These are phyloP conservation scores for Podosphaera xanthii DNA, from an alignment of 2,329 filamentous ascomycete species.

Conservation along the genomic window DNA sequence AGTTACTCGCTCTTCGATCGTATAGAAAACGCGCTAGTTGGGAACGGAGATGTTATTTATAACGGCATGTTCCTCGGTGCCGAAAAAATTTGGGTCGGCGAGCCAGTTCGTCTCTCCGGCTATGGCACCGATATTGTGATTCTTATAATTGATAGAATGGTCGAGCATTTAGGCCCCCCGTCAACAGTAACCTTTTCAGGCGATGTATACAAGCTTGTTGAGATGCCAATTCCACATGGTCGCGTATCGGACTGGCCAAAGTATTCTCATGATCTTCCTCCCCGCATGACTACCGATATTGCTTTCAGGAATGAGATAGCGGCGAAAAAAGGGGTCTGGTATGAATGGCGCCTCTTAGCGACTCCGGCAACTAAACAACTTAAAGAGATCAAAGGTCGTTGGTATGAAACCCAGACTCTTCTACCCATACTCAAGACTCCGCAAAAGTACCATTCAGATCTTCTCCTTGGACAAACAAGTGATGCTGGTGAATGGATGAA, in stretches of 20 bases:
- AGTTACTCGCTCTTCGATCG: slow-evolving; percentile 29
- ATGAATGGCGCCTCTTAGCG: slow-evolving; percentile 15
- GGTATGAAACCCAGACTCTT: slow-evolving; percentile 32
- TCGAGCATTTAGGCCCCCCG: slow-evolving; percentile 11
- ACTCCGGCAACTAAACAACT: slow-evolving; percentile 16
- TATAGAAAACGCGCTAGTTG: slow-evolving; percentile 19
- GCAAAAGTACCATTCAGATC: slow-evolving; percentile 16
- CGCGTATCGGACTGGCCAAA: slow-evolving; percentile 18
- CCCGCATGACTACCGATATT: slow-evolving; percentile 19
- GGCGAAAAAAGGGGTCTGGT: slow-evolving; percentile 11
- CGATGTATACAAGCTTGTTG: slow-evolving; percentile 27
- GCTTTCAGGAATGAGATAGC: slow-evolving; percentile 25
- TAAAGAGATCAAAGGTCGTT: slow-evolving; percentile 31
- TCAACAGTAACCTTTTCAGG: slow-evolving; percentile 23
- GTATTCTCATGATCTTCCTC: slow-evolving; percentile 20
- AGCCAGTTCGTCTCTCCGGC: slow-evolving; percentile 26
- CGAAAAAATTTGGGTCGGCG: slow-evolving; percentile 36
- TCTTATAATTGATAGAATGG: slow-evolving; percentile 20
- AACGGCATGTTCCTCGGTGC: slow-evolving; percentile 32
- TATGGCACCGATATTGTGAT: slow-evolving; percentile 21
- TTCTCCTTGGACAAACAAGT: slow-evolving; percentile 17
- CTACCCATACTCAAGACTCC: slow-evolving; percentile 18
- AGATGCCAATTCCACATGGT: slow-evolving; percentile 17
- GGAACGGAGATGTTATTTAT: slow-evolving; percentile 22
- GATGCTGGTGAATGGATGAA: slow-evolving; percentile 25